These are phyloP conservation scores for Plectranthus barbatus DNA, from an alignment of 257 asterid species.

Conservation along the genomic window DNA sequence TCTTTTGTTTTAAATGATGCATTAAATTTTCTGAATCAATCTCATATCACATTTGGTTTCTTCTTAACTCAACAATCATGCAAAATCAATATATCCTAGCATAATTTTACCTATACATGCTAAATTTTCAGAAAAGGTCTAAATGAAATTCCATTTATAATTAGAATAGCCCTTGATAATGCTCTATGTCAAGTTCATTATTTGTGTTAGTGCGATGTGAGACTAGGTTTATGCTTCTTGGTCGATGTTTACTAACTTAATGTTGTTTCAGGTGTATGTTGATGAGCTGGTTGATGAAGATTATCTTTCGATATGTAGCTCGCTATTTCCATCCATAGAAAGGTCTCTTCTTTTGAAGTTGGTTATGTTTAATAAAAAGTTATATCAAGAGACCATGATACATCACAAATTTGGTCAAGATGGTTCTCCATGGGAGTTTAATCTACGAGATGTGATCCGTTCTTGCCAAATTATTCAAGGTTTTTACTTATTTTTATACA, in stretches of 20 bases:
- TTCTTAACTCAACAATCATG: neutral
- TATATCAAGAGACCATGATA: conserved; percentile 73
- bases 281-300: conserved; percentile 89
- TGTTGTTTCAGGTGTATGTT: conserved; percentile 63
- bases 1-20: neutral
- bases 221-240: neutral
- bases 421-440: conserved; percentile 99
- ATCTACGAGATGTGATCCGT: conserved; percentile 88
- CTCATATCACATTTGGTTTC: neutral
- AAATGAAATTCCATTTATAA: too few species aligned
- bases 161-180: neutral
- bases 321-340: conserved; percentile 61
- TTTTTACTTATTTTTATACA: conserved; percentile 12
- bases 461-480: conserved; percentile 89
- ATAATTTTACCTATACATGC: too few species aligned
- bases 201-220: neutral
- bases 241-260: neutral
- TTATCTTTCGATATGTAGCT: conserved; percentile 66
- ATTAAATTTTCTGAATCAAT: neutral
- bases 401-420: conserved; percentile 68
- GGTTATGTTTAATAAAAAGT: conserved; percentile 61
- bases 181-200: conserved; percentile 4
- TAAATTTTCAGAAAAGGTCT: too few species aligned
- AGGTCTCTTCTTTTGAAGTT: conserved; percentile 44
- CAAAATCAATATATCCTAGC: neutral